Percentiles rank a stretch among this genome's conserved stretches.
Conservation (phyloP, 495 filamentous ascomycete species). For the Talaromyces trachyspermus region DNA sequence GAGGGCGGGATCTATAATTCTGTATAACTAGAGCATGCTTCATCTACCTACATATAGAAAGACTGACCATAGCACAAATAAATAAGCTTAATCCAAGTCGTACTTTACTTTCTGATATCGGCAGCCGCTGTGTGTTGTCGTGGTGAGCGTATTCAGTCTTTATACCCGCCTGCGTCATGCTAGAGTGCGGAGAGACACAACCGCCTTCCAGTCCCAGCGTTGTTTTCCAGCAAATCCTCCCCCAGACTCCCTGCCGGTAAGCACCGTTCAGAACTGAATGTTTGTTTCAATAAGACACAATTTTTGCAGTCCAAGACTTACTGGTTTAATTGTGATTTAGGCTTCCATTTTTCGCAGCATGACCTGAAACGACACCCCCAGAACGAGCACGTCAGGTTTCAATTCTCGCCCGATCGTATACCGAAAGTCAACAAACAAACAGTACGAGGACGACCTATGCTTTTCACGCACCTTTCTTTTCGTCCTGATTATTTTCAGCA, state of each 20-base stretch:
- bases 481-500: background rate
- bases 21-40: too few relatives aligned
- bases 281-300: background rate
- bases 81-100: background rate
- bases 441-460: background rate
- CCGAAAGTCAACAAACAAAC: background rate
- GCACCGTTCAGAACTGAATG: too few relatives aligned
- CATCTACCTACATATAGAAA: too few relatives aligned
- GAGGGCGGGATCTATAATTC: too few relatives aligned
- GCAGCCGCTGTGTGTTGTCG: background rate
- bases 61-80: background rate
- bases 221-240: too few relatives aligned
- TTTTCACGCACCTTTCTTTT: background rate
- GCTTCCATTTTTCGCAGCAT: background rate
- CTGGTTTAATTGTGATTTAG: background rate
- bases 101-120: too few relatives aligned
- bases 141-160: too few relatives aligned
- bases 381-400: background rate
- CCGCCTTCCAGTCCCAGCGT: background rate
- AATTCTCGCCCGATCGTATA: slow-evolving; percentile 4
- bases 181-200: background rate
- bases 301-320: too few relatives aligned
- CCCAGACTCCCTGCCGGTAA: too few relatives aligned
- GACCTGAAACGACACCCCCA: slow-evolving; percentile 3
- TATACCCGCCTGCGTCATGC: slow-evolving; percentile 1